Conservation (phyloP, 2,329 filamentous ascomycete genomes). For the Tolypocladium amazonense region DNA sequence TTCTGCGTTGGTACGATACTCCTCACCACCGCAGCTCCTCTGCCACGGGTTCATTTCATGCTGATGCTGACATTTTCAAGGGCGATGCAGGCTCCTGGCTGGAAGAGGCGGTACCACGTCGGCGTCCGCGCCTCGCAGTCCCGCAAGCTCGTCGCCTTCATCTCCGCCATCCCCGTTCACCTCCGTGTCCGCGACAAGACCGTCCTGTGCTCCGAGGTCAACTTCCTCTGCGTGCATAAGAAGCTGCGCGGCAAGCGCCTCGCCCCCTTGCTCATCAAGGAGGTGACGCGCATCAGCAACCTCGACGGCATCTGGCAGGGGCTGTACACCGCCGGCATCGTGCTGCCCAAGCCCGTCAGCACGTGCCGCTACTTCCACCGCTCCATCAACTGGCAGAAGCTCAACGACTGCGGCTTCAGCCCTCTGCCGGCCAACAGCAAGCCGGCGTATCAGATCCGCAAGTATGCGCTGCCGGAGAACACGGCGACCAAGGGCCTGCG, state of each 20-base stretch:
- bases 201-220: conserved; percentile 81
- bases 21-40: neutral
- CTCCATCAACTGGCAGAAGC: conserved; percentile 88
- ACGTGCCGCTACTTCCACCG: conserved; percentile 95
- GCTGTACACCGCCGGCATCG: conserved; percentile 86
- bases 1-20: conserved; percentile 67
- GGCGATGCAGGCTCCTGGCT: conserved; percentile 90
- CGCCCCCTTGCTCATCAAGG: conserved; percentile 90
- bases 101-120: conserved; percentile 90
- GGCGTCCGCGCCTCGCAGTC: conserved; percentile 80
- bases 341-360: conserved; percentile 83
- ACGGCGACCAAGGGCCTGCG: conserved; percentile 68
- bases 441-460: conserved; percentile 72
- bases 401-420: conserved; percentile 91
- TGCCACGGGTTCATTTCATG: neutral
- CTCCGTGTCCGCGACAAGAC: conserved; percentile 68
- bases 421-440: conserved; percentile 77
- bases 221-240: conserved; percentile 97
- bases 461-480: conserved; percentile 69
- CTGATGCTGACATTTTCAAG: conserved; percentile 31
- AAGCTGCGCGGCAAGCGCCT: conserved; percentile 90
- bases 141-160: conserved; percentile 85
- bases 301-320: conserved; percentile 82
- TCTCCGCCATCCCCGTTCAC: conserved; percentile 81
- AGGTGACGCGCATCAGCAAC: conserved; percentile 90